A percentile compares a stretch with the other conserved stretches of the same genome.
Conservation (phyloP, 495 filamentous ascomycete species). For the Cairneyella variabilis region DNA sequence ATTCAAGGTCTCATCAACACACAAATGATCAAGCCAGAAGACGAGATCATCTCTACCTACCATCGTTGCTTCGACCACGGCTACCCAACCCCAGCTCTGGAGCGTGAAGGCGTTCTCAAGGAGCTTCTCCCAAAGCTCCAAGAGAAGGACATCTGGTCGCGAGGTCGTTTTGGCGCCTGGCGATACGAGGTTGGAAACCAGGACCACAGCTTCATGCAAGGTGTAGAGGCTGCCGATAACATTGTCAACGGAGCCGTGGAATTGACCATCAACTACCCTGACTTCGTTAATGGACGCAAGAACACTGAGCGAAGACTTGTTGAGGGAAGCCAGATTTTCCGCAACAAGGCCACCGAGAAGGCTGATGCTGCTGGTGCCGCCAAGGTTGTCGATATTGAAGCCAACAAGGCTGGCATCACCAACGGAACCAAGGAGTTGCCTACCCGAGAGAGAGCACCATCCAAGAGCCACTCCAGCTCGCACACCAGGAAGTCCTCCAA, state of each 20-base stretch:
- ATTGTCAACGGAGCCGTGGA: slow-evolving; percentile 93
- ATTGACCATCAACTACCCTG: slow-evolving; percentile 96
- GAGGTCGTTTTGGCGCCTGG: slow-evolving; percentile 98
- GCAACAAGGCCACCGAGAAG: slow-evolving; percentile 27
- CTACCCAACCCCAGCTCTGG: slow-evolving; percentile 92
- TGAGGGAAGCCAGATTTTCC: slow-evolving; percentile 50
- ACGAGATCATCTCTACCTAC: slow-evolving; percentile 98
- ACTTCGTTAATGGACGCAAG: slow-evolving; percentile 90
- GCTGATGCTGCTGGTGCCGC: slow-evolving; percentile 24
- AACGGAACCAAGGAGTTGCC: slow-evolving; percentile 32
- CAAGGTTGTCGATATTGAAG: slow-evolving; percentile 18
- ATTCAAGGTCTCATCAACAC: slow-evolving; percentile 98
- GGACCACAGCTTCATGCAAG: slow-evolving; percentile 98
- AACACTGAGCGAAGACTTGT: slow-evolving; percentile 87
- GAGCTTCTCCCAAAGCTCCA: slow-evolving; percentile 90
- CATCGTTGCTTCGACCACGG: slow-evolving; percentile 98
- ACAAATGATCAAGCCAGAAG: slow-evolving; percentile 81
- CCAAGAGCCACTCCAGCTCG: slow-evolving; percentile 27
- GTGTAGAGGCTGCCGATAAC: slow-evolving; percentile 93
- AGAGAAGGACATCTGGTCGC: slow-evolving; percentile 86
- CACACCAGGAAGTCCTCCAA: slow-evolving; percentile 34
- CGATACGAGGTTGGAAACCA: slow-evolving; percentile 79
- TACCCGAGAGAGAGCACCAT: slow-evolving; percentile 31
- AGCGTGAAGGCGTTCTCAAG: slow-evolving; percentile 92
- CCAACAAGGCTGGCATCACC: slow-evolving; percentile 13